These are phyloP conservation scores for Paramecium tetraurelia DNA, from an alignment of 73 alveolate species.

Conservation along the genomic window DNA sequence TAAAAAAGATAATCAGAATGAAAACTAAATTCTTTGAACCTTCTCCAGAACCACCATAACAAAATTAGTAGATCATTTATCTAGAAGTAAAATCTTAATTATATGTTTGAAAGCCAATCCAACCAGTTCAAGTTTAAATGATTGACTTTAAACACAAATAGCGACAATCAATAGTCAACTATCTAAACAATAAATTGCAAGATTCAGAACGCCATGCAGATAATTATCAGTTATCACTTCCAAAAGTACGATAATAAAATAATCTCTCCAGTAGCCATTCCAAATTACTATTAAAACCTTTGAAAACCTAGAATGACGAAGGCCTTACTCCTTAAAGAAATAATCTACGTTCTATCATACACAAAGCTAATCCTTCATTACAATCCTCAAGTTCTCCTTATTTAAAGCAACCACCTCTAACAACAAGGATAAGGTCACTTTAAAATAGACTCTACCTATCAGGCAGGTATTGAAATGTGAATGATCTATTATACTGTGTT, in stretches of 20 bases:
- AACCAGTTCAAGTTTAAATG: conserved; percentile 9
- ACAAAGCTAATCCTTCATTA: neutral
- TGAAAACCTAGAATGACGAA: neutral
- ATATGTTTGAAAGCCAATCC: neutral
- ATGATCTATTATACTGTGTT: neutral
- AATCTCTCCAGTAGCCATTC: neutral
- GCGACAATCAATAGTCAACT: neutral
- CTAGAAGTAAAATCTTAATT: neutral
- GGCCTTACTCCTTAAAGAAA: neutral
- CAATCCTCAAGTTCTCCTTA: neutral
- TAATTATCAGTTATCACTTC: neutral
- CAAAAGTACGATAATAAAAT: neutral
- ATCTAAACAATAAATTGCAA: neutral
- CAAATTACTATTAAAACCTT: neutral
- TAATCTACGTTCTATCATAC: neutral
- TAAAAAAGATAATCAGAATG: neutral
- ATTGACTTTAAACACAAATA: conserved; percentile 4
- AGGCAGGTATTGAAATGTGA: neutral
- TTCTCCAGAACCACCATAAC: neutral
- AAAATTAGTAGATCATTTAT: neutral
- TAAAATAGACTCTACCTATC: neutral
- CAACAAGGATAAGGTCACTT: neutral
- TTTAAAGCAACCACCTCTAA: neutral
- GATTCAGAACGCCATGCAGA: neutral
- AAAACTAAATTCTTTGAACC: neutral